Percentiles rank a stretch among this genome's conserved stretches.
Conservation (phyloP, 2,329 filamentous ascomycete species). For the Byssothecium circinans region DNA sequence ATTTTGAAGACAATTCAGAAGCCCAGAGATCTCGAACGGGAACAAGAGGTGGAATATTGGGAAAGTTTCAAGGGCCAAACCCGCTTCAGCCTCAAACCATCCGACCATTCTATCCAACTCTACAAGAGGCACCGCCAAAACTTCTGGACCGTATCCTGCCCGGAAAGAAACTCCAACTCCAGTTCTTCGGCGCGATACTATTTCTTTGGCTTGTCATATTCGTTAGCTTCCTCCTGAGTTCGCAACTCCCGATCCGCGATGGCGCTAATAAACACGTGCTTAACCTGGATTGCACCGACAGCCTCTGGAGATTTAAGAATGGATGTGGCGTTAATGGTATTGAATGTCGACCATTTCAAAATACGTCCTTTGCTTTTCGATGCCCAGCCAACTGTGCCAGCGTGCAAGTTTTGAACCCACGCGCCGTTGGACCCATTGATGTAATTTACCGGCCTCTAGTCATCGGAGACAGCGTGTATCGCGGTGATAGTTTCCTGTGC, state of each 20-base stretch:
- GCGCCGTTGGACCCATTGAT: constrained; percentile 70
- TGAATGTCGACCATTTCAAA: constrained; percentile 73
- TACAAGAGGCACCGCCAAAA: constrained; percentile 66
- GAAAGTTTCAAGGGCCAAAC: constrained; percentile 47
- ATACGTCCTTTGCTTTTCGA: constrained; percentile 68
- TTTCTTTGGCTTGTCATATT: constrained; percentile 68
- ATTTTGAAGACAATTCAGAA: constrained; percentile 24
- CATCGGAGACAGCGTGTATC: constrained; percentile 68
- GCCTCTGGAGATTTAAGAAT: constrained; percentile 72
- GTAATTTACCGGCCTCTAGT: constrained; percentile 59
- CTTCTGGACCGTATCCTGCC: constrained; percentile 64
- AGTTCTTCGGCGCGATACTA: constrained; percentile 60
- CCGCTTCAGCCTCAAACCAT: constrained; percentile 49
- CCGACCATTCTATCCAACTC: constrained; percentile 58
- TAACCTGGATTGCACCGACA: constrained; percentile 67
- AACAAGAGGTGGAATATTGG: constrained; percentile 10
- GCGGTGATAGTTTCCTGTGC: constrained; percentile 89
- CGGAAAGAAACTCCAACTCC: constrained; percentile 56
- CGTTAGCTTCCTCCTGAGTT: constrained; percentile 66
- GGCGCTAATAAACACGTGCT: constrained; percentile 67
- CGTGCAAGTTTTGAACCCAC: constrained; percentile 67
- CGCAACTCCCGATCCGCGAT: constrained; percentile 59
- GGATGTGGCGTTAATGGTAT: constrained; percentile 73
- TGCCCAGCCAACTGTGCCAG: constrained; percentile 72
- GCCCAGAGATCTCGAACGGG: constrained; percentile 1